Base-by-base conservation (phyloP, 2,329 filamentous ascomycete genomes). In the Escovopsis sp. region DNA sequence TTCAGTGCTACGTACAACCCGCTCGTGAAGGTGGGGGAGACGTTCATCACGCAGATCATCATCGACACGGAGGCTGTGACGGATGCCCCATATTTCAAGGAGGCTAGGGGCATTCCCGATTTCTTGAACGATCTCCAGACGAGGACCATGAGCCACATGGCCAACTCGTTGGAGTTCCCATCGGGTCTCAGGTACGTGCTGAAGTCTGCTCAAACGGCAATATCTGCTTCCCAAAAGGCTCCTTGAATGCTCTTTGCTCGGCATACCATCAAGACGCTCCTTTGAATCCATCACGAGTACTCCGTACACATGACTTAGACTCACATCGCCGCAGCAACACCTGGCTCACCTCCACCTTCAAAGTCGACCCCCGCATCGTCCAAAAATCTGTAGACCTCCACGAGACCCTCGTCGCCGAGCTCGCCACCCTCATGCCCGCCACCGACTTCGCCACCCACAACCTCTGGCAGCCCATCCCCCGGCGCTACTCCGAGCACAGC, bases 1-100 rank as follows among this genome's bases (percentile, higher is more conserved):
- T 42, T 45, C 34, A 43, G 43, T 33, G 44, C 41, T 37, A 41
- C 38, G 3, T 46, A 46, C 35, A 37, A 44, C 21, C 40, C 44
- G 0, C 31, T 27, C 14, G 27, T 39, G 5, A 37, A 39, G 4
- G 17, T 36, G 3, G 44, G 18, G 6, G 32, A 45, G 9, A 16
- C 43, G 2, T 4, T 43, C 9, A 21, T 48, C 11, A 41, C 44
- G 11, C 43, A 45, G 25, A 40, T 44, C 15, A n/a, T 46, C 21
- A 12, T 34, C 32, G 32, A 34, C 13, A 26, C 19, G 3, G 13
- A 34, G 9, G 32, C 19, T 6, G 32, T 34, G 16, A 7, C 11
- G 7, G 26, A 34, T 4, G 13, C 32, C 8, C 18, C 19, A 13
- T 13, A 16, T 19, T 43, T 29, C 40, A 36, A 31, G 11, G 26